Percentiles rank a stretch among this genome's conserved stretches.
Conservation (phyloP, 208 protist species). For the Naegleria fowleri region DNA sequence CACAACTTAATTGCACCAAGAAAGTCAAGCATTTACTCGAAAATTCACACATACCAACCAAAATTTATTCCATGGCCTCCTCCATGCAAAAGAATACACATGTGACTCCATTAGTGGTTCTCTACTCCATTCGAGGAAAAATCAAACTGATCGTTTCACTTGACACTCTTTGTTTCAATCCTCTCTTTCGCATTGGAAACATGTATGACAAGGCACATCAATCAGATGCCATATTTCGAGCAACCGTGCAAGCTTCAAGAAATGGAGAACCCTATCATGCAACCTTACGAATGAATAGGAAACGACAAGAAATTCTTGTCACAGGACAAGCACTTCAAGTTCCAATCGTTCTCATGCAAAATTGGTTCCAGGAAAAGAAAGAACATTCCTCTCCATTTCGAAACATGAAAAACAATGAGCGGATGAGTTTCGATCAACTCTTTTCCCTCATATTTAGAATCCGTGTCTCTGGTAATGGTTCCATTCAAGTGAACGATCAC, state of each 20-base stretch:
- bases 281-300: no score
- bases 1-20: not conserved
- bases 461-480: no score
- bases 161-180: no score
- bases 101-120: no score
- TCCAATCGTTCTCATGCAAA: not conserved
- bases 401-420: not conserved
- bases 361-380: not conserved
- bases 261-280: no score
- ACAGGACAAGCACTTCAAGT: not conserved
- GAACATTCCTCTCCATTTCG: not conserved
- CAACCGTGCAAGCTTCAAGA: no score
- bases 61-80: not conserved
- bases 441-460: not conserved
- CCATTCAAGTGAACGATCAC: not conserved
- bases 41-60: not conserved
- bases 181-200: no score
- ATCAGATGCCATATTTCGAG: no score
- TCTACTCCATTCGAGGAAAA: no score
- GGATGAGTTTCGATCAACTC: not conserved
- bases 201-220: no score
- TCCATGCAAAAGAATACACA: no score
- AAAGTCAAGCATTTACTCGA: not conserved
- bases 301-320: not conserved
- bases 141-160: no score